Evolutionary conservation across 305 asterid genomes (phyloP).

Genomic region (Solanum chacoense): DNA sequence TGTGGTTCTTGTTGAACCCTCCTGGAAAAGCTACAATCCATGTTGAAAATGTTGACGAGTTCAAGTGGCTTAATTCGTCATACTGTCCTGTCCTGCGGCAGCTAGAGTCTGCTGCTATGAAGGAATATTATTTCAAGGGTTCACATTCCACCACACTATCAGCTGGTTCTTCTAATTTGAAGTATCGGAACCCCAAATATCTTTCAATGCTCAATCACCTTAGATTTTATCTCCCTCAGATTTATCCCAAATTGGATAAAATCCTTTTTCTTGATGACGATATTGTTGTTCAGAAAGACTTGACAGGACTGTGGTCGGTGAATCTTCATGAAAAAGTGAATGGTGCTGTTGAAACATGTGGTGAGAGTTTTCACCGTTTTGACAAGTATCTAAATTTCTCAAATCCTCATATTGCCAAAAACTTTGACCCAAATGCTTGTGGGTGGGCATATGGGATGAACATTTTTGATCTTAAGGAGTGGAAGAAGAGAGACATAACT

Average conservation of each 20-base stretch:
- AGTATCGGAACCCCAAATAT: slow-evolving; percentile 92
- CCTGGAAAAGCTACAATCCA: slow-evolving; percentile 96
- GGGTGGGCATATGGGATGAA: slow-evolving; percentile 99
- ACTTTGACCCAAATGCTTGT: slow-evolving; percentile 88
- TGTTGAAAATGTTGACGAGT: slow-evolving; percentile 90
- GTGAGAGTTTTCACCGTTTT: slow-evolving; percentile 90
- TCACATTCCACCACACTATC: slow-evolving; percentile 84
- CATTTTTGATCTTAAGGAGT: slow-evolving; percentile 76
- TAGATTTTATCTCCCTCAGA: slow-evolving; percentile 91
- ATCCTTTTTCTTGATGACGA: slow-evolving; percentile 95
- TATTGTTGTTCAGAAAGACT: slow-evolving; percentile 93
- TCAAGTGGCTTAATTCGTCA: slow-evolving; percentile 95
- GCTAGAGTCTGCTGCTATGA: slow-evolving; percentile 94
- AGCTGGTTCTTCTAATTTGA: slow-evolving; percentile 82
- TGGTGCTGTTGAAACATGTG: slow-evolving; percentile 98
- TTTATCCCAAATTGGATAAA: slow-evolving; percentile 87
- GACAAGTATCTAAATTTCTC: slow-evolving; percentile 93
- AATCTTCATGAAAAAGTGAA: slow-evolving; percentile 85
- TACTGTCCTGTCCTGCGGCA: slow-evolving; percentile 90
- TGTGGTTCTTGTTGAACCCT: slow-evolving; percentile 98
- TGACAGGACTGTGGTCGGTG: slow-evolving; percentile 86
- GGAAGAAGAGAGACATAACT: slow-evolving; percentile 94
- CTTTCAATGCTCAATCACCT: slow-evolving; percentile 97
- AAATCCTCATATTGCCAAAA: slow-evolving; percentile 80
- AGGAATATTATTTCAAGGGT: slow-evolving; percentile 89